Percentiles rank a stretch among this genome's conserved stretches.
These are phyloP conservation scores for Meyerozyma guilliermondii DNA, from an alignment of 1,139 yeast species.

Conservation along the genomic window DNA sequence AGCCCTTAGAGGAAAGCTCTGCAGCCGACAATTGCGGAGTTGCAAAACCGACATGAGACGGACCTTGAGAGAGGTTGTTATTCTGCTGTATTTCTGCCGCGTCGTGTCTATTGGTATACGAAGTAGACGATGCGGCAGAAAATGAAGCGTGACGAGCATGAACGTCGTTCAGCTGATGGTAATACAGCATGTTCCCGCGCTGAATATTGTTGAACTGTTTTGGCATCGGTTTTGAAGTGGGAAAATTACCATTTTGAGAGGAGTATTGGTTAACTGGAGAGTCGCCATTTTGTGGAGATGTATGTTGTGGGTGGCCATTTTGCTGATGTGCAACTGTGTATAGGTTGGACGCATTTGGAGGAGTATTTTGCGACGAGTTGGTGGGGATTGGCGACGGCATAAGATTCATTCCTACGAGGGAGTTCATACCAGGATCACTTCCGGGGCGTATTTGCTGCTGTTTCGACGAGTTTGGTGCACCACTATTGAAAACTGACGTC, in stretches of 20 bases:
- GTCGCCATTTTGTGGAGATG: slow-evolving; percentile 9
- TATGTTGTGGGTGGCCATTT: slow-evolving; percentile 5
- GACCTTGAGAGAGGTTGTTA: slow-evolving; percentile 32
- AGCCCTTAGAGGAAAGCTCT: slow-evolving; percentile 16
- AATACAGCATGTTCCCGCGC: background rate
- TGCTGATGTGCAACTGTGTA: background rate
- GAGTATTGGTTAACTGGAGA: slow-evolving; percentile 7
- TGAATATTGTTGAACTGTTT: slow-evolving; percentile 2
- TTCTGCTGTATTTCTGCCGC: slow-evolving; percentile 24
- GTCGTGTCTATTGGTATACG: slow-evolving; percentile 57
- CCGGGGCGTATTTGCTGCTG: background rate
- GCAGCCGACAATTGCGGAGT: slow-evolving; percentile 62
- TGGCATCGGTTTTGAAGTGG: slow-evolving; percentile 2
- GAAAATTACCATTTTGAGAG: slow-evolving; percentile 3
- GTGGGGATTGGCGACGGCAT: slow-evolving; percentile 23
- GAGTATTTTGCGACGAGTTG: slow-evolving; percentile 19
- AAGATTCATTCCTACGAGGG: slow-evolving; percentile 2
- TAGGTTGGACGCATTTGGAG: slow-evolving; percentile 10
- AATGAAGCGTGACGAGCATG: slow-evolving; percentile 64
- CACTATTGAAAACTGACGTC: slow-evolving; percentile 20
- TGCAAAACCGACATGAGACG: slow-evolving; percentile 70
- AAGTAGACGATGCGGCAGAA: slow-evolving; percentile 69
- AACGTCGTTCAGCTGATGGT: background rate
- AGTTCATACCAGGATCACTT: background rate
- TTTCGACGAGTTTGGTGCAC: slow-evolving; percentile 7